Conservation (phyloP, 2,329 filamentous ascomycete genomes). For the Blastomyces gilchristii region DNA sequence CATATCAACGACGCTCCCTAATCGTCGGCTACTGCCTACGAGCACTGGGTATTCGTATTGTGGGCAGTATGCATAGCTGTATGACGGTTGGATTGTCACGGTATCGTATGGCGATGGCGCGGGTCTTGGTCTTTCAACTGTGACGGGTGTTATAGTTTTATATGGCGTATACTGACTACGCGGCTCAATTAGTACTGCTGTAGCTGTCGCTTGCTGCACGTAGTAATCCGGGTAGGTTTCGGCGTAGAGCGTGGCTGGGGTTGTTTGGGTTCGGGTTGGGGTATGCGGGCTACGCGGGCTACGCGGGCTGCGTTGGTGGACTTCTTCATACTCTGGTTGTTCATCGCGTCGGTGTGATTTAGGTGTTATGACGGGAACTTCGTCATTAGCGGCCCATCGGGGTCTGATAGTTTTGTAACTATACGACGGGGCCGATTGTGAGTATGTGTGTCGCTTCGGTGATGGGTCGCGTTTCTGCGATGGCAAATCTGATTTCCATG, state of each 20-base stretch:
- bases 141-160: neutral
- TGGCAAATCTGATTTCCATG: slow-evolving; percentile 1
- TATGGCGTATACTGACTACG: neutral
- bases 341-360: neutral
- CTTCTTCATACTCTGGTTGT: neutral
- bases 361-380: neutral
- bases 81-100: neutral
- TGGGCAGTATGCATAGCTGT: neutral
- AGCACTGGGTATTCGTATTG: neutral
- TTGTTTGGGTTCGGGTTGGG: neutral
- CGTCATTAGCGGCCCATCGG: neutral
- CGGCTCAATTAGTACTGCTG: neutral
- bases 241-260: neutral
- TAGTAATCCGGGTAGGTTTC: neutral
- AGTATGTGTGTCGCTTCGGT: neutral
- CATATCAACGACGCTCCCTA: neutral
- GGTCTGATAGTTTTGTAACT: slow-evolving; percentile 2
- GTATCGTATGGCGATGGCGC: neutral
- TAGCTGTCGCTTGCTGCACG: neutral
- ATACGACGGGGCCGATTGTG: neutral
- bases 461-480: neutral
- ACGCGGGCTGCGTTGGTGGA: neutral
- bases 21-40: neutral
- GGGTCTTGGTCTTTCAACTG: neutral
- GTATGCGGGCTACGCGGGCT: neutral